Percentiles rank a stretch among this genome's conserved stretches.
phyloP scores from a whole-genome alignment of 1,284 basidiomycete species.

The Moesziomyces parantarcticus region DNA sequence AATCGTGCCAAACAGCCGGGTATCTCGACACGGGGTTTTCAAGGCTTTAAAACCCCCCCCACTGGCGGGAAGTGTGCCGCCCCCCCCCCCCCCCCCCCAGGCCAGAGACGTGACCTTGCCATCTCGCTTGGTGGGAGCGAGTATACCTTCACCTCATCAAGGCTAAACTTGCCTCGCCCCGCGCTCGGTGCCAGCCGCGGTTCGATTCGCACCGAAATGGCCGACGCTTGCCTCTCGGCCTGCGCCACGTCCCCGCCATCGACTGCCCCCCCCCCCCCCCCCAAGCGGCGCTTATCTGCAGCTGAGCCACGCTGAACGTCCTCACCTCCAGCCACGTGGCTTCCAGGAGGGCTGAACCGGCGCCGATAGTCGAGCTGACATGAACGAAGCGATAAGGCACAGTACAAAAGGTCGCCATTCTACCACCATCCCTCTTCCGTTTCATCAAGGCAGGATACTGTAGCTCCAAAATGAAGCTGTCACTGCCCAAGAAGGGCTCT shows the following conservation, averaged over 20 bases:
- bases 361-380: too few species aligned
- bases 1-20: too few species aligned
- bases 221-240: neutral
- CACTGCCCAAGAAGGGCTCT: neutral
- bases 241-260: neutral
- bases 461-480: neutral
- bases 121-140: too few species aligned
- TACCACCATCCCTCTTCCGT: neutral
- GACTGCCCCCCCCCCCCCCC: too few species aligned
- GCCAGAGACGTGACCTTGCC: neutral
- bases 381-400: too few species aligned
- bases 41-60: too few species aligned
- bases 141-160: too few species aligned
- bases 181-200: neutral
- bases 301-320: too few species aligned
- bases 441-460: neutral
- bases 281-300: neutral
- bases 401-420: neutral
- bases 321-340: neutral
- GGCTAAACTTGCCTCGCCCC: neutral
- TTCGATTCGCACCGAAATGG: neutral
- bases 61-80: too few species aligned
- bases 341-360: neutral
- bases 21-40: too few species aligned
- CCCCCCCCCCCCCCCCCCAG: neutral